Evolutionary conservation across 1,139 yeast species (phyloP).

Genomic region (Debaryomycetaceae sp.): DNA sequence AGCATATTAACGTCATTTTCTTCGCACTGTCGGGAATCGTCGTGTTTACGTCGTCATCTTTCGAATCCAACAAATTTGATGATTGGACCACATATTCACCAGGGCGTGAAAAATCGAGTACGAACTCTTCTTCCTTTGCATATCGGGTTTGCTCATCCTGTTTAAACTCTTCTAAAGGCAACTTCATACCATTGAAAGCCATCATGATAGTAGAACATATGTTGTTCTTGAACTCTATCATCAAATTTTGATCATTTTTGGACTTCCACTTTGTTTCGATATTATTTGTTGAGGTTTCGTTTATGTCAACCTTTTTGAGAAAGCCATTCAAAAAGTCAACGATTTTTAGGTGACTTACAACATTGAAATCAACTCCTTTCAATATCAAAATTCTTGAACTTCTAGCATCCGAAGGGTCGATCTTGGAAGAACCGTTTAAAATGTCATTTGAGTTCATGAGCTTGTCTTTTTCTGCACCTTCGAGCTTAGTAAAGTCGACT

Average conservation of each 20-base stretch:
- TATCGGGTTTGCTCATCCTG: conserved; percentile 11
- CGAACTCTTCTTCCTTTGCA: conserved; percentile 10
- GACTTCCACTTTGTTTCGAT: conserved; percentile 33
- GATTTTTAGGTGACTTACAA: conserved; percentile 37
- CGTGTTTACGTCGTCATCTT: conserved; percentile 19
- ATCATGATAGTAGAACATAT: conserved; percentile 59
- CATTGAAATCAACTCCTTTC: conserved; percentile 41
- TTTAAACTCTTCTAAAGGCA: conserved; percentile 30
- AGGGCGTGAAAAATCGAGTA: conserved; percentile 47
- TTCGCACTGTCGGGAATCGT: conserved; percentile 34
- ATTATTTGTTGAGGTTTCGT: conserved; percentile 25
- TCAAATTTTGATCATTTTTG: conserved; percentile 33
- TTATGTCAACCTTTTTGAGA: conserved; percentile 34
- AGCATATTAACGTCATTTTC: conserved; percentile 28
- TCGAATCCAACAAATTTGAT: conserved; percentile 12
- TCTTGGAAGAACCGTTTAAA: conserved; percentile 36
- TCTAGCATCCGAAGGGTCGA: conserved; percentile 53
- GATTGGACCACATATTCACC: conserved; percentile 54
- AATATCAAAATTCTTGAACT: conserved; percentile 49
- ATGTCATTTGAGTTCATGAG: conserved; percentile 40
- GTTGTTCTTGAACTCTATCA: conserved; percentile 52
- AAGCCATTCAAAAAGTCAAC: conserved; percentile 41
- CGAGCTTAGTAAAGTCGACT: conserved; percentile 52
- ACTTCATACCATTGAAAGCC: conserved; percentile 39
- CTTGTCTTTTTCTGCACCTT: conserved; percentile 41